Evolutionary conservation across 2,329 filamentous ascomycete genomes (phyloP), one percentile per base, ranked within the genome.

Genomic region (Dothideomycetes sp.): DNA sequence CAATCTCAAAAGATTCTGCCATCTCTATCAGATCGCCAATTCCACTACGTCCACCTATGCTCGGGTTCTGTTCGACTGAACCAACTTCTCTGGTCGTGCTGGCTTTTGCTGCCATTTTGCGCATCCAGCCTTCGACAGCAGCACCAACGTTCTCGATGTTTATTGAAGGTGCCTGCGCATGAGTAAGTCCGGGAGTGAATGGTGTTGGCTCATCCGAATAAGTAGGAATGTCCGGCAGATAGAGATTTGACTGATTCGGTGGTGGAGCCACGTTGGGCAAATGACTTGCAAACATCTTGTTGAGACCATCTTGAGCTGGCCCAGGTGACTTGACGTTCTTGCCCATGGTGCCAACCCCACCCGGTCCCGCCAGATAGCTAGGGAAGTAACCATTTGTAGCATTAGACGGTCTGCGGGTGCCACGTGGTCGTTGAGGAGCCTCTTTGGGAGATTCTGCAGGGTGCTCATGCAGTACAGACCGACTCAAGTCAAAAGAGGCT

Each of bases 51-150:
- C 49, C 47, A 36, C 64, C 40, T 41, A 54, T 48, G 19, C 51
- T 41, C 5, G 47, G 38, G n/a, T n/a, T n/a, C n/a, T n/a, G n/a
- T n/a, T n/a, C n/a, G n/a, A n/a, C n/a, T n/a, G n/a, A n/a, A n/a
- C n/a, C n/a, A 8, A 44, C 39, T 22, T 49, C 44, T 38, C 50
- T 45, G 8, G 46, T 49, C 8, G 39, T 59, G 28, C 57, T 63
- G 4, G 74, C 70, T 54, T 80, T 80, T 5, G 73, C 68, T 45
- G 86, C 85, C 25, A 94, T 79, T 47, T 86, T 85, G 45, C 88
- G 73, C 45, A 96, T 69, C 87, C 91, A 98, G 1, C 80, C 82
- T 63, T 96, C 91, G 20, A 96, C 80, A 2, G 83, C 82, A 5
- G 85, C 82, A 1, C 88, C 87, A 8, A 94, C 80, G 48, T 88